Percentiles rank a stretch among this genome's conserved stretches.
Conservation (phyloP, 768 basidiomycete genomes). For the Collybia mongolica region DNA sequence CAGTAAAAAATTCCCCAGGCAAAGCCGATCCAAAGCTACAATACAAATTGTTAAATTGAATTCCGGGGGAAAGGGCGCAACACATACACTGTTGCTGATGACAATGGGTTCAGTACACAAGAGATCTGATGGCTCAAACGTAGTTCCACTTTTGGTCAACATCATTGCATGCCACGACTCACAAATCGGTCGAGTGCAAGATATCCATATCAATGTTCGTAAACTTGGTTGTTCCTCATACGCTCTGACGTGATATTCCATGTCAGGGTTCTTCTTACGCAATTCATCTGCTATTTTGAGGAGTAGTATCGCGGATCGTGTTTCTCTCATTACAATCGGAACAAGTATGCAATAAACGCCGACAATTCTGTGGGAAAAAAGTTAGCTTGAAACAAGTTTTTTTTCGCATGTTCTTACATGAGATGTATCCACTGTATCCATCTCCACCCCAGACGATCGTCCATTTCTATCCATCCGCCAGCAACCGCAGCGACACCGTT, state of each 20-base stretch:
- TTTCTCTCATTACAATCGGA: conserved; percentile 65
- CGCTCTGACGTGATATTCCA: conserved; percentile 56
- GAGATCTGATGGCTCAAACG: conserved; percentile 53
- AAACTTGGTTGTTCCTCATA: conserved; percentile 63
- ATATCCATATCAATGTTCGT: conserved; percentile 59
- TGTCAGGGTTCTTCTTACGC: conserved; percentile 64
- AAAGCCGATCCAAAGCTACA: conserved; percentile 68
- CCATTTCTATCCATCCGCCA: conserved; percentile 69
- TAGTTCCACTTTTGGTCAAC: neutral
- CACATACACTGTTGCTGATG: conserved; percentile 64
- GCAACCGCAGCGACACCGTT: conserved; percentile 63
- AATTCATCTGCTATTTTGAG: conserved; percentile 58
- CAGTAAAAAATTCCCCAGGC: conserved; percentile 77
- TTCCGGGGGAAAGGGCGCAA: neutral
- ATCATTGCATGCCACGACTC: conserved; percentile 22
- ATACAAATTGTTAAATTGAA: neutral
- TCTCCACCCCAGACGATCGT: conserved; percentile 60
- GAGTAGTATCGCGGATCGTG: conserved; percentile 71
- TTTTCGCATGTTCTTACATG: conserved; percentile 38
- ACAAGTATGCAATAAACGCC: conserved; percentile 50
- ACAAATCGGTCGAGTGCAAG: conserved; percentile 73
- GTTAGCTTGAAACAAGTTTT: neutral
- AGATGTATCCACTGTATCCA: conserved; percentile 86
- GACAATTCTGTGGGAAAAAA: conserved; percentile 37
- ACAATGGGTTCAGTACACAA: conserved; percentile 75